Conservation (phyloP, 202 grass and related monocot genomes). For the Carex arenaria region DNA sequence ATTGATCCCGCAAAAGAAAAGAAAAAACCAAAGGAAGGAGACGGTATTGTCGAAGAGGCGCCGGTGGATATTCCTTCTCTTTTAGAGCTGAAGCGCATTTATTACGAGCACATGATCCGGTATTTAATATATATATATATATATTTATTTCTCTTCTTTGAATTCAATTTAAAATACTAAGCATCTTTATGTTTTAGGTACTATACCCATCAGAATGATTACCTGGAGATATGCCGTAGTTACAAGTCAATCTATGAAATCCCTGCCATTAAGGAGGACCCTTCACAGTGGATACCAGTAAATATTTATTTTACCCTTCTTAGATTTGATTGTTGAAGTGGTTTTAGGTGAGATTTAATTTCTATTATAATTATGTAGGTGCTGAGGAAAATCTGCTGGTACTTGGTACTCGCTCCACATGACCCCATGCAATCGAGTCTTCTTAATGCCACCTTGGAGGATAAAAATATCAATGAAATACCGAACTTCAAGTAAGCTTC, state of each 20-base stretch:
- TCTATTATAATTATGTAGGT: slow-evolving; percentile 41
- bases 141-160: not conserved
- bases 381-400: slow-evolving; percentile 96
- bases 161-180: not conserved
- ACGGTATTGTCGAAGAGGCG: slow-evolving; percentile 81
- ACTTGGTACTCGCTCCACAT: slow-evolving; percentile 71
- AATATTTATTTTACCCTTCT: not conserved
- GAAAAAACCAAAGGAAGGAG: slow-evolving; percentile 91
- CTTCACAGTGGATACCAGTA: slow-evolving; percentile 78
- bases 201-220: slow-evolving; percentile 82
- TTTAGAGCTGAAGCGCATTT: slow-evolving; percentile 82
- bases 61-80: slow-evolving; percentile 78
- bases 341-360: not conserved
- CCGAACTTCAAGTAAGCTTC: slow-evolving; percentile 59
- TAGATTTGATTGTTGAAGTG: not conserved
- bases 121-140: slow-evolving; percentile 22
- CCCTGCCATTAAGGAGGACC: slow-evolving; percentile 81
- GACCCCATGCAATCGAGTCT: slow-evolving; percentile 95
- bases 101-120: slow-evolving; percentile 91
- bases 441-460: slow-evolving; percentile 84
- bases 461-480: slow-evolving; percentile 85
- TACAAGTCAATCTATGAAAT: slow-evolving; percentile 96
- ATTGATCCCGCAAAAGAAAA: slow-evolving; percentile 78
- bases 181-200: slow-evolving; percentile 45
- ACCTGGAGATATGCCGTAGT: slow-evolving; percentile 84